Conservation (phyloP, 768 basidiomycete genomes). For the Termitomyces sp. region DNA sequence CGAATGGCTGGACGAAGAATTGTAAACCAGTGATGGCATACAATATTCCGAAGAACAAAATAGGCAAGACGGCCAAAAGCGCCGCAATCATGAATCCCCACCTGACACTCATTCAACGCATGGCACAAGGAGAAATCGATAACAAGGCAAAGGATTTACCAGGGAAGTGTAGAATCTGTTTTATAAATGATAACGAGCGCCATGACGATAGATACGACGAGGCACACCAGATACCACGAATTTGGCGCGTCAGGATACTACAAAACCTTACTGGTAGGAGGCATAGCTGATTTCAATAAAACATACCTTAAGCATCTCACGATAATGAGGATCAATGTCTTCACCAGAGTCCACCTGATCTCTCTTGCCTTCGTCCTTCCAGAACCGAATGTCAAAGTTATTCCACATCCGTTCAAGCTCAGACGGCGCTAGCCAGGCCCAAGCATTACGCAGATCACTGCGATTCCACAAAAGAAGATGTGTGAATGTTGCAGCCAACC, state of each 20-base stretch:
- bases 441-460: constrained; percentile 34
- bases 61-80: constrained; percentile 35
- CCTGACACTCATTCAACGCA: constrained; percentile 18
- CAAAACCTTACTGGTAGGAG: background rate
- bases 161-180: constrained; percentile 40
- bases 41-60: constrained; percentile 39
- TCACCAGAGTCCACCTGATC: constrained; percentile 18
- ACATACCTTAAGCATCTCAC: constrained; percentile 43
- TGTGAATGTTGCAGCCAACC: constrained; percentile 41
- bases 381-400: constrained; percentile 35
- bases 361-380: constrained; percentile 34
- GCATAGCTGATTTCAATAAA: background rate
- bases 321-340: constrained; percentile 42
- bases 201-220: constrained; percentile 36
- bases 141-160: constrained; percentile 20
- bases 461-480: constrained; percentile 42
- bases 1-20: constrained; percentile 42
- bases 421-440: constrained; percentile 38
- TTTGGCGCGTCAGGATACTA: constrained; percentile 52
- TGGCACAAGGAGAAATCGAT: background rate
- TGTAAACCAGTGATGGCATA: constrained; percentile 40
- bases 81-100: constrained; percentile 42
- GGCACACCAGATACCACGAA: constrained; percentile 45
- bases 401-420: constrained; percentile 25
- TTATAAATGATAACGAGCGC: constrained; percentile 39